phyloP scores from a whole-genome alignment of 257 asterid genomes.

The Solanum sejunctum region DNA sequence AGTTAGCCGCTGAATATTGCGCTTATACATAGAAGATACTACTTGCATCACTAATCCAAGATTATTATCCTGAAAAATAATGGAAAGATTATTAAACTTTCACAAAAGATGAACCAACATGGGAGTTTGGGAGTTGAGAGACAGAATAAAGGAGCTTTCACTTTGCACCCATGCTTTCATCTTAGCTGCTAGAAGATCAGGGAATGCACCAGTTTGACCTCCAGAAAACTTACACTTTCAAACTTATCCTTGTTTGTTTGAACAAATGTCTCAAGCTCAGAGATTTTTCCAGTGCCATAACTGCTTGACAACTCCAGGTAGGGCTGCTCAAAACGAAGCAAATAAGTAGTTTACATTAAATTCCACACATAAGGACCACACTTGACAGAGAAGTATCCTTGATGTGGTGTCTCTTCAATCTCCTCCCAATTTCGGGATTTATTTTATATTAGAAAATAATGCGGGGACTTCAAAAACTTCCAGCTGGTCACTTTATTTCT shows the following conservation, averaged over 20 bases:
- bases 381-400: background rate
- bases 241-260: conserved; percentile 59
- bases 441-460: no score
- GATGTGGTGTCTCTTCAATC: background rate
- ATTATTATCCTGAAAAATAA: conserved; percentile 65
- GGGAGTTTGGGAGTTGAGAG: background rate
- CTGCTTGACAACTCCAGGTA: conserved; percentile 68
- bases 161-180: background rate
- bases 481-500: background rate
- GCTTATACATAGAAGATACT: conserved; percentile 85
- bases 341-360: background rate
- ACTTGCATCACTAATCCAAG: conserved; percentile 96
- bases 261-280: conserved; percentile 59
- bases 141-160: background rate
- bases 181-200: background rate
- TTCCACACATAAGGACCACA: background rate
- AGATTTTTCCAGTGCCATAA: conserved; percentile 61
- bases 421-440: background rate
- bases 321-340: conserved; percentile 33
- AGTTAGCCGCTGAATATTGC: conserved; percentile 92
- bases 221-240: conserved; percentile 51
- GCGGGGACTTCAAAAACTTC: background rate
- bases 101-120: background rate
- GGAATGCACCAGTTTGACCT: background rate
- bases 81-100: background rate